Evolutionary conservation across 2,329 filamentous ascomycete species (phyloP).

Genomic region (Fusarium napiforme): DNA sequence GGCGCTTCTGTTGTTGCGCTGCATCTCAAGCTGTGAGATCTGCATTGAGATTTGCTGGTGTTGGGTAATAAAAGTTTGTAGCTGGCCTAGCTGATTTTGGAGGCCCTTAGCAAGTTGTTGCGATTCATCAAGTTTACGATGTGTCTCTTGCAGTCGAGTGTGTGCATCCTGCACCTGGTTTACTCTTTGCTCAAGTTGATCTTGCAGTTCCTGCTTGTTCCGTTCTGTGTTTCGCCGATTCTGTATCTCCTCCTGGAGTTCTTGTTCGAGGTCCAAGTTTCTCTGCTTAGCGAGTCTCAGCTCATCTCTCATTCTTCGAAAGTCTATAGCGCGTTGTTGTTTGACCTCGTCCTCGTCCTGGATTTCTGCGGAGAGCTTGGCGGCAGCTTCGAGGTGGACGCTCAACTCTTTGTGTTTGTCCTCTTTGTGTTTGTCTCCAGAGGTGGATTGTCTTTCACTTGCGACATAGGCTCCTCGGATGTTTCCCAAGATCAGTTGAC

Average conservation of each 20-base stretch:
- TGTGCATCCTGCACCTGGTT: too few species aligned
- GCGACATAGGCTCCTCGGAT: accelerated
- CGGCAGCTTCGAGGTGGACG: accelerated
- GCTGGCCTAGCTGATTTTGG: too few species aligned
- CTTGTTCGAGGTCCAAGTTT: not conserved
- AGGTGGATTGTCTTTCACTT: not conserved
- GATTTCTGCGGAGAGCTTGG: not conserved
- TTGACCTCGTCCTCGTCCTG: not conserved
- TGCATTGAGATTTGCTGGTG: too few species aligned
- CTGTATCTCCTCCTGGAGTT: accelerated
- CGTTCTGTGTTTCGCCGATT: accelerated
- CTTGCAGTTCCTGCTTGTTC: accelerated
- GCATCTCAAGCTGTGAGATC: too few species aligned
- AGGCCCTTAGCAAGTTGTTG: too few species aligned
- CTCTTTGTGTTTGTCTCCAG: not conserved
- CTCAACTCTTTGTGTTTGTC: not conserved
- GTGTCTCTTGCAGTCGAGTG: too few species aligned
- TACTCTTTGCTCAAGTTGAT: not conserved
- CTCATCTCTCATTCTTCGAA: not conserved
- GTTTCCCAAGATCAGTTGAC: not conserved
- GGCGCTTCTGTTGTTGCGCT: too few species aligned
- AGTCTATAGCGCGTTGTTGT: not conserved
- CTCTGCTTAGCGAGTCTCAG: not conserved
- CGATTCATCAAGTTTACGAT: too few species aligned
- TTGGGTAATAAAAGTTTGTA: too few species aligned